Conservation (phyloP, 2,329 filamentous ascomycete species). For the Pseudogymnoascus verrucosus region DNA sequence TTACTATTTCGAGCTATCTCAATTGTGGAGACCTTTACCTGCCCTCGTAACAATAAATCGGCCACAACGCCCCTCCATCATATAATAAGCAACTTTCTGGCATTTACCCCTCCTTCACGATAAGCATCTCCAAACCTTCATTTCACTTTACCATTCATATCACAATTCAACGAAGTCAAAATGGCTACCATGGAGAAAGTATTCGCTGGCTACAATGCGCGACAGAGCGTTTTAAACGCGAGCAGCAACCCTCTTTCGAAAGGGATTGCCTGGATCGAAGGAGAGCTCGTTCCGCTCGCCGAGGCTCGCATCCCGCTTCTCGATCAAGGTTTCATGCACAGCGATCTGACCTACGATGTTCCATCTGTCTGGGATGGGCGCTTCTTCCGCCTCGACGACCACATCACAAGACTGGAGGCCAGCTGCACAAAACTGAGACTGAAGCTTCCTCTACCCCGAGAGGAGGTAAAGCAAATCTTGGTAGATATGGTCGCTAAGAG, state of each 20-base stretch:
- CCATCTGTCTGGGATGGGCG: slow-evolving; percentile 44
- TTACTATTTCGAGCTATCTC: slow-evolving; percentile 1
- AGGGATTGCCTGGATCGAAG: slow-evolving; percentile 41
- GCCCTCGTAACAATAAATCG: neutral
- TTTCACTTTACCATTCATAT: neutral
- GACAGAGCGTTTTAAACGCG: slow-evolving; percentile 26
- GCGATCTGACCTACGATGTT: slow-evolving; percentile 45
- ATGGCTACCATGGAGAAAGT: slow-evolving; percentile 39
- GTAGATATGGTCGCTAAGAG: slow-evolving; percentile 38
- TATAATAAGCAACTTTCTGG: neutral
- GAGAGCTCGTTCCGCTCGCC: slow-evolving; percentile 35
- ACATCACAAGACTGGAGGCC: slow-evolving; percentile 35
- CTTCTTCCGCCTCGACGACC: slow-evolving; percentile 44
- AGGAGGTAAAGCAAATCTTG: slow-evolving; percentile 33
- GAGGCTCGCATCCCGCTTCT: slow-evolving; percentile 42
- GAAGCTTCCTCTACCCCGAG: slow-evolving; percentile 32
- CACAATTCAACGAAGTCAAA: slow-evolving; percentile 1
- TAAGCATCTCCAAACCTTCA: neutral
- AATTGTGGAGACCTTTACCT: neutral
- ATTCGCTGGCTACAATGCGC: slow-evolving; percentile 31
- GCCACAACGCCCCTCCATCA: neutral
- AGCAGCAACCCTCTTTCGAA: slow-evolving; percentile 34
- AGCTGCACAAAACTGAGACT: slow-evolving; percentile 40
- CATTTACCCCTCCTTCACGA: neutral
- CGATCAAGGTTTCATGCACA: slow-evolving; percentile 45